Conservation (phyloP, 495 filamentous ascomycete genomes). For the Penicillium bialowiezense region DNA sequence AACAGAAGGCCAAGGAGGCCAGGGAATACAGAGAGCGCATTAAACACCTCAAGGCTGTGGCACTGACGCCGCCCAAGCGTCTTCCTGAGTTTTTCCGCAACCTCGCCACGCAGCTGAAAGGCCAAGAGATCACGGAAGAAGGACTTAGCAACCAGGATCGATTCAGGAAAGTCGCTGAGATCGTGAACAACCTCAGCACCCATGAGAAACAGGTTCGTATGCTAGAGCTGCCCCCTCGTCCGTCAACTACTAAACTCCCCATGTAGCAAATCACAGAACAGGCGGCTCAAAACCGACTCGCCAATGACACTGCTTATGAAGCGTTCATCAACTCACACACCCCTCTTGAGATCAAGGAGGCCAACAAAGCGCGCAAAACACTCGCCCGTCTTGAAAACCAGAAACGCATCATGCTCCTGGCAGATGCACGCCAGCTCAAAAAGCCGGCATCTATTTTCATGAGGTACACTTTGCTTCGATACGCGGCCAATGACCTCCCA, state of each 20-base stretch:
- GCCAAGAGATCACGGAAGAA: not conserved
- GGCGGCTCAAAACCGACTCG: constrained; percentile 46
- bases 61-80: constrained; percentile 33
- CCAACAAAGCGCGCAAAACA: constrained; percentile 59
- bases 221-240: not conserved
- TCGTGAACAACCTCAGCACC: constrained; percentile 17
- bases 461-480: no score
- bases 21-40: constrained; percentile 21
- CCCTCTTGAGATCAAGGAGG: constrained; percentile 53
- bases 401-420: not conserved
- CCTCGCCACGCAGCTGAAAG: constrained; percentile 22
- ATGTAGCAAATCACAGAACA: constrained; percentile 47
- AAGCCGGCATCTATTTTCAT: no score
- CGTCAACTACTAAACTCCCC: constrained; percentile 11
- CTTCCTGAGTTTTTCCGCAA: constrained; percentile 15
- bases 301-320: constrained; percentile 43
- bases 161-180: constrained; percentile 15
- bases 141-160: no score
- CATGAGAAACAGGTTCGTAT: constrained; percentile 37
- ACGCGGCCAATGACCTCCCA: no score
- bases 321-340: constrained; percentile 60
- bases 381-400: constrained; percentile 36
- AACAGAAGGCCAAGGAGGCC: constrained; percentile 28
- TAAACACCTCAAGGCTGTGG: constrained; percentile 30
- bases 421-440: no score